Evolutionary conservation across 345 rosid species (phyloP).

Genomic region (Gossypium raimondii): DNA sequence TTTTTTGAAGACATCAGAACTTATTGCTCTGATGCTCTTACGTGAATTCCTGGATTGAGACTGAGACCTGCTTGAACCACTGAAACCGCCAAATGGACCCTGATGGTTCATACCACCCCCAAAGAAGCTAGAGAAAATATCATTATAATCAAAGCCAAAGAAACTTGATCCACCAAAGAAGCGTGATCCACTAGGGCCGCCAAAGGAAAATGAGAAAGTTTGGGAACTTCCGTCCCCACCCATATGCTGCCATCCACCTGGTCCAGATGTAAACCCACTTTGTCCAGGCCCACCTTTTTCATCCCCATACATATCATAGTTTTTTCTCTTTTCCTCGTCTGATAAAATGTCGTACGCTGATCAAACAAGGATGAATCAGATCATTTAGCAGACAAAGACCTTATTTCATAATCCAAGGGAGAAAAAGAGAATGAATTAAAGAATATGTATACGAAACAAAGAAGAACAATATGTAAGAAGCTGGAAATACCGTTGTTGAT

Average conservation of each 20-base stretch:
- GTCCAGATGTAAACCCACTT: conserved; percentile 47
- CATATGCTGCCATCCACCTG: conserved; percentile 70
- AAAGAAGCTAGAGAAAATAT: conserved; percentile 57
- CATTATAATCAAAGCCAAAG: conserved; percentile 60
- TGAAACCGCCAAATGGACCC: conserved; percentile 50
- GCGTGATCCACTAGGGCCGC: conserved; percentile 45
- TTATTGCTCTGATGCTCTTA: conserved; percentile 42
- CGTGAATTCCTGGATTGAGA: conserved; percentile 40
- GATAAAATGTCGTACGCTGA: conserved; percentile 91
- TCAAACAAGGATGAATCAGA: conserved; percentile 18
- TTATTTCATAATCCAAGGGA: background rate
- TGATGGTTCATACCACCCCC: conserved; percentile 40
- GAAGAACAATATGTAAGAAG: background rate
- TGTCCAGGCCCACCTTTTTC: conserved; percentile 79
- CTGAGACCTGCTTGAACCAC: conserved; percentile 37
- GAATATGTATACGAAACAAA: background rate
- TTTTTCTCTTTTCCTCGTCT: conserved; percentile 80
- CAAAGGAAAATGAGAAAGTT: conserved; percentile 68
- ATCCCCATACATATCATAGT: conserved; percentile 82
- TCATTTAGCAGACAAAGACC: background rate
- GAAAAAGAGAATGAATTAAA: background rate
- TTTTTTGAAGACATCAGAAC: conserved; percentile 51
- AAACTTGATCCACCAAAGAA: conserved; percentile 46
- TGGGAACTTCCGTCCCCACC: conserved; percentile 67
- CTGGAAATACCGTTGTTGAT: conserved; percentile 69